phyloP scores from a whole-genome alignment of 257 asterid species.

The Solanum boliviense region DNA sequence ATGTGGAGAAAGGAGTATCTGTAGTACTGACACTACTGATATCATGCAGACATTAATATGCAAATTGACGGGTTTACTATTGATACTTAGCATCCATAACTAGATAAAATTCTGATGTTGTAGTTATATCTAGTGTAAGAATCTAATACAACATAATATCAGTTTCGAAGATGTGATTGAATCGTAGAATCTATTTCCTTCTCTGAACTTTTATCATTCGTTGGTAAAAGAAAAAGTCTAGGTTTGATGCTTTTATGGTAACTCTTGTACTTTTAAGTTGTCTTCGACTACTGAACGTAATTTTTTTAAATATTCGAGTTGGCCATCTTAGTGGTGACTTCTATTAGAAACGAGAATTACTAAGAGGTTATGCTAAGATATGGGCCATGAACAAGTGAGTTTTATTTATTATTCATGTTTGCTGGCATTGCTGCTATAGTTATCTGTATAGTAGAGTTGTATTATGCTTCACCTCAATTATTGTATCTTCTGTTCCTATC shows the following conservation, averaged over 20 bases:
- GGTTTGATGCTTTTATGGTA: background rate
- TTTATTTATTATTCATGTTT: background rate
- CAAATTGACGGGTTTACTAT: too few species aligned
- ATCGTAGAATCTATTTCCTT: too few species aligned
- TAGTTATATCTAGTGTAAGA: too few species aligned
- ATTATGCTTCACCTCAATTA: background rate
- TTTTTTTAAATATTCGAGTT: constrained; percentile 50
- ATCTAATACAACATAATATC: too few species aligned
- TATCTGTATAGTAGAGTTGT: background rate
- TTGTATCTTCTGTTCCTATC: background rate
- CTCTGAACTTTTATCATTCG: too few species aligned
- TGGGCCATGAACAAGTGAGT: constrained; percentile 68
- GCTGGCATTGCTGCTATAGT: too few species aligned
- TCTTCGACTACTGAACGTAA: background rate
- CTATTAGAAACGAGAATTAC: constrained; percentile 65
- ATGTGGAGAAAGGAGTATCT: too few species aligned
- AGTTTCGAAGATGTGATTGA: too few species aligned
- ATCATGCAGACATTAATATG: too few species aligned
- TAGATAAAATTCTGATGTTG: too few species aligned
- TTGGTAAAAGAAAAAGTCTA: background rate
- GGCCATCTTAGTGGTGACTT: constrained; percentile 88
- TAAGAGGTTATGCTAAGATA: constrained; percentile 46
- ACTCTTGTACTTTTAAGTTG: background rate
- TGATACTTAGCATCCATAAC: too few species aligned
- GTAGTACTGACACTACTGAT: too few species aligned